phyloP scores from a whole-genome alignment of 176 grass and related monocot species.

The Carex littledalei region DNA sequence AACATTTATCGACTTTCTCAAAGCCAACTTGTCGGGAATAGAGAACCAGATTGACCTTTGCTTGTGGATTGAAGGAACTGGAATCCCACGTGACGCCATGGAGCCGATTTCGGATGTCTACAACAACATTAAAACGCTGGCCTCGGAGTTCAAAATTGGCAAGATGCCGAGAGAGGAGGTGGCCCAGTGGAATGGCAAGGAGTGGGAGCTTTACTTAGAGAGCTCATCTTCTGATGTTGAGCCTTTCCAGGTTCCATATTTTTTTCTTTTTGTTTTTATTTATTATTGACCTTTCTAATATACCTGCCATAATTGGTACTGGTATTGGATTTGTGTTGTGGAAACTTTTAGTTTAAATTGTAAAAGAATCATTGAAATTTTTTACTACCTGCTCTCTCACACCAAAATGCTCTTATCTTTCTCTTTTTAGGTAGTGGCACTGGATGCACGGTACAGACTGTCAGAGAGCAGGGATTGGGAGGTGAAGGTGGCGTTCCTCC shows the following conservation, averaged over 20 bases:
- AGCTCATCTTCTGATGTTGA: slow-evolving; percentile 77
- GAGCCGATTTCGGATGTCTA: slow-evolving; percentile 80
- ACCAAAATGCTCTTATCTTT: background rate
- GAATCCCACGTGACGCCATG: slow-evolving; percentile 93
- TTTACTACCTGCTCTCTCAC: background rate
- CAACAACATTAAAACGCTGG: slow-evolving; percentile 59
- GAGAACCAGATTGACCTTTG: slow-evolving; percentile 76
- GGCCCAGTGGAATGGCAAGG: slow-evolving; percentile 70
- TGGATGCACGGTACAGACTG: slow-evolving; percentile 70
- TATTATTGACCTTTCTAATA: background rate
- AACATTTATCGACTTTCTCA: slow-evolving; percentile 86
- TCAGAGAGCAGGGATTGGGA: slow-evolving; percentile 72
- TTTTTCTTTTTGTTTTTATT: slow-evolving; percentile 8
- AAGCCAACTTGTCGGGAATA: slow-evolving; percentile 61
- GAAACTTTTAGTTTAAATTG: background rate
- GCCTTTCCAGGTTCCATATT: slow-evolving; percentile 58
- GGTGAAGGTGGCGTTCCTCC: slow-evolving; percentile 82
- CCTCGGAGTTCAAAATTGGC: slow-evolving; percentile 69
- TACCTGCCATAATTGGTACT: background rate
- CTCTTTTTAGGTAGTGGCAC: slow-evolving; percentile 43
- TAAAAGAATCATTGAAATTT: background rate
- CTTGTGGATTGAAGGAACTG: slow-evolving; percentile 68
- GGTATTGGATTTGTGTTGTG: background rate
- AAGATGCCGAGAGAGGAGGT: slow-evolving; percentile 85
- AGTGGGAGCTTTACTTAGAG: slow-evolving; percentile 97